Base-by-base conservation (phyloP, 2,329 filamentous ascomycete species). In the Trichophyton equinum region DNA sequence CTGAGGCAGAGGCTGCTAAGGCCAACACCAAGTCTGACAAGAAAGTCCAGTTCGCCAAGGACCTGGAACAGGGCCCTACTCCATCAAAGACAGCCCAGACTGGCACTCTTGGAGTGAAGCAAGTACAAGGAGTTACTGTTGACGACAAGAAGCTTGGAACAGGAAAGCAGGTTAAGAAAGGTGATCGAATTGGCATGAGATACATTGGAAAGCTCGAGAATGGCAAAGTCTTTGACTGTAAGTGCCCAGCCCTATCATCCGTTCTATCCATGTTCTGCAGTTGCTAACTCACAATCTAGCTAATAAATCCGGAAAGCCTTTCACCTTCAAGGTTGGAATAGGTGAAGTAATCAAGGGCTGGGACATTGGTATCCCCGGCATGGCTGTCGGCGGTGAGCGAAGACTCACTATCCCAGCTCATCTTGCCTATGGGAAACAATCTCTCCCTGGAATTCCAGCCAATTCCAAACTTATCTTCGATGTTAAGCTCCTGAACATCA, bases 291-390 rank as follows among this genome's bases (percentile, higher is more conserved):
- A 57, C 40, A 22, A 3, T 65, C 49, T 69, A 91, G 89, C 91
- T 76, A 97, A 99, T 83, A 99, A 97, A 83, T 96, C 95, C 81
- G 94, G 94, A 70, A 91, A 95, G 80, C 92, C 95, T 62, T 99
- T 99, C 80, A 83, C 82, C 67, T 97, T 97, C 85, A 95, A 92
- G 81, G 85, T 95, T 64, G 95, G 94, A 68, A 85, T 86, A 73
- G 91, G 91, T 64, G 89, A 97, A 76, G 95, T 99, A 70, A 99
- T 99, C 81, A 94, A 95, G 83, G 94, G 94, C 68, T 97, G 94
- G 95, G 95, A 99, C 74, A 84, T 97, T 66, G 94, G 94, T 77
- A 80, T 99, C 68, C 81, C 83, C 67, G 95, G 95, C 76, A 96
- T 99, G 90, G 81, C 86, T 68, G 86, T 91, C 67, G 94, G 94